Evolutionary conservation across 192 early-diverging fungal genomes (phyloP), one percentile per base, ranked within the genome.

Genomic region (Gigaspora rosea): DNA sequence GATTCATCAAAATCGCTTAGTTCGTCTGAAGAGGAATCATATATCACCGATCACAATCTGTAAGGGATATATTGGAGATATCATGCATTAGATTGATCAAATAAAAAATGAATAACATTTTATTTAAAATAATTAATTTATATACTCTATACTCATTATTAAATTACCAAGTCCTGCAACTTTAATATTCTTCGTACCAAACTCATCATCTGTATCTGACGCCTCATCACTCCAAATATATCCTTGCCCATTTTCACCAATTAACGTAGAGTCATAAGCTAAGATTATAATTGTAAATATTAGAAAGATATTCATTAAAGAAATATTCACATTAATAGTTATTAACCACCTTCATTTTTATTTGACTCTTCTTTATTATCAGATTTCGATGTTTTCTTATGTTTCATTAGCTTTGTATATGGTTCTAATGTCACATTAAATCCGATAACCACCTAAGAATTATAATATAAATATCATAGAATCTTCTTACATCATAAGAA

Each of bases 351-450:
- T n/a, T n/a, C n/a, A n/a, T n/a, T n/a, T n/a, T n/a, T n/a, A n/a
- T n/a, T n/a, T n/a, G n/a, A n/a, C n/a, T n/a, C n/a, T n/a, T n/a
- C n/a, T n/a, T n/a, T n/a, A n/a, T n/a, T n/a, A n/a, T n/a, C 84
- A 56, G 87, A 85, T 16, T 84, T 83, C 20, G 79, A 83, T 27
- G 70, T 76, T 48, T 80, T 65, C 3, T 78, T 77, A 76, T 84
- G 77, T 47, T 82, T 76, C 0, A 87, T 88, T 47, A 98, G 57
- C 61, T 87, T 86, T 6, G 93, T 89, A 71, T 91, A 90, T 52
- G 85, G 79, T 57, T 91, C 86, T 12, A 97, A 80, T 12, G 77
- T 83, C 15, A 90, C 85, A 69, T 93, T 86, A 27, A 94, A 92
- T 3, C 96, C 96, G 27, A 96, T 75, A 8, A 83, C 78, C 11